Conservation (phyloP, 2,329 filamentous ascomycete species). For the Fusarium piperis region DNA sequence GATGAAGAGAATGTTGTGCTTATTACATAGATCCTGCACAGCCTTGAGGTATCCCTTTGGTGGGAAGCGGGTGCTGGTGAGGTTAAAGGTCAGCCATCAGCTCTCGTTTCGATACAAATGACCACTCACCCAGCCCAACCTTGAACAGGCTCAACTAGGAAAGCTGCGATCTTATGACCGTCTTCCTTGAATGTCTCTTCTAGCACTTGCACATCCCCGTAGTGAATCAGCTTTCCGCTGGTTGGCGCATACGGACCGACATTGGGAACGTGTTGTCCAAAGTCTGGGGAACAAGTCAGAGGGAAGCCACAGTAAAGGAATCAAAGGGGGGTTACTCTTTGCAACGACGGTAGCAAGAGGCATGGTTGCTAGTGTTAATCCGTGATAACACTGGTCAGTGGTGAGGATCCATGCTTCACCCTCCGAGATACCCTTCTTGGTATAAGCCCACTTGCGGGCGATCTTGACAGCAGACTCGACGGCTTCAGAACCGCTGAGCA, state of each 20-base stretch:
- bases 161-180: conserved; percentile 68
- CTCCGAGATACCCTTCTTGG: conserved; percentile 24
- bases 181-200: conserved; percentile 8
- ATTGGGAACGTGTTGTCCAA: conserved; percentile 12
- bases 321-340: not conserved
- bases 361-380: conserved; percentile 12
- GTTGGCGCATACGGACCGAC: conserved; percentile 13
- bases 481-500: conserved; percentile 15
- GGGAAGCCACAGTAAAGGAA: rapidly evolving
- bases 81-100: not conserved
- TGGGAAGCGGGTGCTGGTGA: conserved; percentile 7
- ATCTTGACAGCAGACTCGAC: conserved; percentile 34
- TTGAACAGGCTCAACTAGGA: conserved; percentile 75
- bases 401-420: conserved; percentile 25
- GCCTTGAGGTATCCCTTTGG: conserved; percentile 71
- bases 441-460: conserved; percentile 34
- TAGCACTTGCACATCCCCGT: conserved; percentile 5
- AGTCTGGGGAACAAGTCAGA: not conserved
- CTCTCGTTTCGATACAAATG: conserved; percentile 66
- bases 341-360: conserved; percentile 7
- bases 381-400: conserved; percentile 13
- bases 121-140: conserved; percentile 87
- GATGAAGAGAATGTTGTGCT: conserved; percentile 95
- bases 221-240: conserved; percentile 9
- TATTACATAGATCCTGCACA: conserved; percentile 85